Percentiles rank a stretch among this genome's conserved stretches.
Evolutionary conservation across 2,329 filamentous ascomycete species (phyloP).

Genomic region (Pezicula radicicola): DNA sequence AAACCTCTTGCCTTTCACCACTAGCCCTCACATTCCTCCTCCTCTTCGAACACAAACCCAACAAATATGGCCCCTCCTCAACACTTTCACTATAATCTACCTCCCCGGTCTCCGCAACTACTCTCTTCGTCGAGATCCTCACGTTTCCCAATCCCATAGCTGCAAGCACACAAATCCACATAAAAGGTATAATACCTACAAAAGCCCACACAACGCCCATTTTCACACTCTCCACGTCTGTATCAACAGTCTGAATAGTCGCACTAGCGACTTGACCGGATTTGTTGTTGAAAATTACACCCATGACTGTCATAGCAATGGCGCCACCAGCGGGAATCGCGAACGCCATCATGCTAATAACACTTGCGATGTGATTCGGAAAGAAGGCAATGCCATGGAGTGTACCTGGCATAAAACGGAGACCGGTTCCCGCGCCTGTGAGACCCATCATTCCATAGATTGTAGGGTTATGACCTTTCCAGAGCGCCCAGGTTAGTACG

Average conservation of each 20-base stretch:
- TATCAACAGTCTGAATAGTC: slow-evolving; percentile 29
- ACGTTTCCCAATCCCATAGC: slow-evolving; percentile 45
- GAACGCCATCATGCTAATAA: slow-evolving; percentile 57
- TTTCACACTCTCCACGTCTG: slow-evolving; percentile 40
- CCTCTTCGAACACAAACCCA: not conserved
- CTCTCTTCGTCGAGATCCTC: not conserved
- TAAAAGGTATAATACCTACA: slow-evolving; percentile 56
- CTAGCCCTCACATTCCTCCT: not conserved
- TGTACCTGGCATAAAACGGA: slow-evolving; percentile 56
- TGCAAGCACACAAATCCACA: slow-evolving; percentile 42
- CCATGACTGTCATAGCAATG: slow-evolving; percentile 62
- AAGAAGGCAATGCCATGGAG: slow-evolving; percentile 62
- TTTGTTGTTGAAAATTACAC: slow-evolving; percentile 62
- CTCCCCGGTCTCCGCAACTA: not conserved
- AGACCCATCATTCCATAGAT: slow-evolving; percentile 65
- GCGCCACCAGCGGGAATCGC: slow-evolving; percentile 62
- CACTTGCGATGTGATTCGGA: slow-evolving; percentile 50
- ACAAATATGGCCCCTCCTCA: not conserved
- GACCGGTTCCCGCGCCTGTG: slow-evolving; percentile 56
- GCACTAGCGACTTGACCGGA: slow-evolving; percentile 29
- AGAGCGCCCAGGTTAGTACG: slow-evolving; percentile 54
- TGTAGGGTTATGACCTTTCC: slow-evolving; percentile 40
- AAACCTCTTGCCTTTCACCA: too few species aligned
- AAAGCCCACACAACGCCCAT: slow-evolving; percentile 63
- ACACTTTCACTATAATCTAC: not conserved